phyloP scores from a whole-genome alignment of 176 grass and related monocot species.

The Oryza nivara region DNA sequence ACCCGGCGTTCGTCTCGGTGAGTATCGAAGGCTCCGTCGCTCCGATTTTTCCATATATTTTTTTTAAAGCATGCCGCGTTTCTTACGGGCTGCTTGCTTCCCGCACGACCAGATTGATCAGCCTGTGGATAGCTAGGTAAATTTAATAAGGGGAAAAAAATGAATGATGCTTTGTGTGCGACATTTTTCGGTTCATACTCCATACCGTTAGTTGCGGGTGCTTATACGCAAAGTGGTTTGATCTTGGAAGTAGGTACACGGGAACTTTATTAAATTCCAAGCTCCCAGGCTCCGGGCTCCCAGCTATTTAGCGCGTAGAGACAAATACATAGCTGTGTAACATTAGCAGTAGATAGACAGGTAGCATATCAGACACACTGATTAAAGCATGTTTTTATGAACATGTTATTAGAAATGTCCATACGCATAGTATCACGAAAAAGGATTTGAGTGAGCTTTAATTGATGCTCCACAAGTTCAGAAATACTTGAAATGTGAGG shows the following conservation, averaged over 20 bases:
- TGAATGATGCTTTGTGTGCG: background rate
- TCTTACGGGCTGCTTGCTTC: background rate
- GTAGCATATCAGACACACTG: background rate
- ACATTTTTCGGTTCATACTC: background rate
- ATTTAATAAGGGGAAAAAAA: background rate
- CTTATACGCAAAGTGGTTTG: background rate
- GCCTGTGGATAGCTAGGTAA: background rate
- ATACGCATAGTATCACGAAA: background rate
- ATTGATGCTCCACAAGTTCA: background rate
- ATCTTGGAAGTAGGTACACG: background rate
- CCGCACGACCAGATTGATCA: background rate
- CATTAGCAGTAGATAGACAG: background rate
- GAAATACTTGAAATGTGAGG: background rate
- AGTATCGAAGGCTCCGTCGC: background rate
- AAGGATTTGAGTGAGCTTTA: background rate
- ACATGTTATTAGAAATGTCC: background rate
- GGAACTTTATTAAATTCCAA: background rate
- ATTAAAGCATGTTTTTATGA: background rate
- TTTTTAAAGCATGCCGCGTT: background rate
- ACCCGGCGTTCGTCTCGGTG: constrained; percentile 82
- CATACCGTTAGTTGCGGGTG: background rate
- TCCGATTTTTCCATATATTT: background rate
- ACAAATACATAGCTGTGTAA: constrained; percentile 6
- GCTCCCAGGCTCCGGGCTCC: background rate
- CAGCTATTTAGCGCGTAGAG: background rate